Evolutionary conservation across 441 rosid species (phyloP).

Genomic region (Euphorbia corollata): DNA sequence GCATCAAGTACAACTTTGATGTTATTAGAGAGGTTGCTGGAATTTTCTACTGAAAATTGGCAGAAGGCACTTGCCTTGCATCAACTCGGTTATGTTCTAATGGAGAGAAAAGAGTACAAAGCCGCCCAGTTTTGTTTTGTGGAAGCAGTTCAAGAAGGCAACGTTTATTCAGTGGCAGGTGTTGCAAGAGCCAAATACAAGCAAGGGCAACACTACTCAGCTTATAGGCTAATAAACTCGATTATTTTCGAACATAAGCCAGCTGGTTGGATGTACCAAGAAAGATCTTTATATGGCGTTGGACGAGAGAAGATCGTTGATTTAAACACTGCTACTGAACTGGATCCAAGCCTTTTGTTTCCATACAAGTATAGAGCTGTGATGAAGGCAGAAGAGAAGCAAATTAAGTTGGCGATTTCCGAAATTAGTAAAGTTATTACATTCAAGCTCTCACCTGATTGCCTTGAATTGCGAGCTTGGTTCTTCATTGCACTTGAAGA

Average conservation of each 20-base stretch:
- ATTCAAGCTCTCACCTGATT: conserved; percentile 71
- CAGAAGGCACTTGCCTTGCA: conserved; percentile 79
- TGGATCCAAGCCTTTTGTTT: conserved; percentile 82
- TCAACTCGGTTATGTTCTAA: conserved; percentile 74
- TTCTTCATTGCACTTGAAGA: conserved; percentile 70
- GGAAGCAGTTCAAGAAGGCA: conserved; percentile 66
- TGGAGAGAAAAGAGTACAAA: conserved; percentile 73
- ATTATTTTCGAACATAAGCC: conserved; percentile 55
- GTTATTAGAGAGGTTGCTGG: conserved; percentile 68
- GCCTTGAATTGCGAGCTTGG: conserved; percentile 90
- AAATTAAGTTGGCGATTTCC: conserved; percentile 50
- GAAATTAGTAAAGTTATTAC: conserved; percentile 66
- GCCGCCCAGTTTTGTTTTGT: conserved; percentile 75
- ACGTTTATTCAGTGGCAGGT: conserved; percentile 67
- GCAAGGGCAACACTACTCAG: conserved; percentile 78
- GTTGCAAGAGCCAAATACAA: conserved; percentile 81
- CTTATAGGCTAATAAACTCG: conserved; percentile 74
- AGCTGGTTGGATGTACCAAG: conserved; percentile 93
- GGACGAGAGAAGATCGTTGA: conserved; percentile 74
- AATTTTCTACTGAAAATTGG: conserved; percentile 65
- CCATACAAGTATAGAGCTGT: conserved; percentile 54
- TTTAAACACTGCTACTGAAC: conserved; percentile 58
- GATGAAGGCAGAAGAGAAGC: conserved; percentile 42
- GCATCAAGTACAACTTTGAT: conserved; percentile 58
- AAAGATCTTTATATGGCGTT: conserved; percentile 67